Conservation (phyloP, 1,284 basidiomycete genomes). For the Irpex lacteus region DNA sequence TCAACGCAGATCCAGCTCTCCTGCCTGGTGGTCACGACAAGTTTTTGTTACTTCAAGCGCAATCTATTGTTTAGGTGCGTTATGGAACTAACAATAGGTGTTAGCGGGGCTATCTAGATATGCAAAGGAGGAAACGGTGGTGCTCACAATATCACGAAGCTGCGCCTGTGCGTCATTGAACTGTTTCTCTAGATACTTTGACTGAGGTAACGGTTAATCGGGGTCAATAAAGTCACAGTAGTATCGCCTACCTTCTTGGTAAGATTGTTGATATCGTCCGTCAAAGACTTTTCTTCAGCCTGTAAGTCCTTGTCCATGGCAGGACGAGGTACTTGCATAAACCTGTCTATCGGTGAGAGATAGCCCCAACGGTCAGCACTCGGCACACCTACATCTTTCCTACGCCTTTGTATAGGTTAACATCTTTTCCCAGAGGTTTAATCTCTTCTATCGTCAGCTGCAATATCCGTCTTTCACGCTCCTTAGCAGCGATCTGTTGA, state of each 20-base stretch:
- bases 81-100: slow-evolving; percentile 23
- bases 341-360: slow-evolving; percentile 48
- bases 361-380: not conserved
- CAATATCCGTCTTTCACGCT: slow-evolving; percentile 84
- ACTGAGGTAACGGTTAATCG: slow-evolving; percentile 38
- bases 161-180: slow-evolving; percentile 86
- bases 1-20: too few species aligned
- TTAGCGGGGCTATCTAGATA: not conserved
- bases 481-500: slow-evolving; percentile 76
- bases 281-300: slow-evolving; percentile 73
- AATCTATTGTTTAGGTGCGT: slow-evolving; percentile 47
- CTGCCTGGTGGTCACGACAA: not conserved
- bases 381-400: slow-evolving; percentile 77
- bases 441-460: slow-evolving; percentile 84
- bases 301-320: slow-evolving; percentile 77
- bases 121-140: not conserved
- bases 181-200: slow-evolving; percentile 89
- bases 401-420: slow-evolving; percentile 85
- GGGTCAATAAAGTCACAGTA: not conserved
- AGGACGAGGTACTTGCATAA: slow-evolving; percentile 81
- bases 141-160: slow-evolving; percentile 80
- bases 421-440: slow-evolving; percentile 57
- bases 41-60: not conserved
- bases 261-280: slow-evolving; percentile 76
- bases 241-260: slow-evolving; percentile 65